Percentiles rank a stretch among this genome's conserved stretches.
These are phyloP conservation scores for Diaporthe caulivora DNA, from an alignment of 2,329 filamentous ascomycete species.

Conservation along the genomic window DNA sequence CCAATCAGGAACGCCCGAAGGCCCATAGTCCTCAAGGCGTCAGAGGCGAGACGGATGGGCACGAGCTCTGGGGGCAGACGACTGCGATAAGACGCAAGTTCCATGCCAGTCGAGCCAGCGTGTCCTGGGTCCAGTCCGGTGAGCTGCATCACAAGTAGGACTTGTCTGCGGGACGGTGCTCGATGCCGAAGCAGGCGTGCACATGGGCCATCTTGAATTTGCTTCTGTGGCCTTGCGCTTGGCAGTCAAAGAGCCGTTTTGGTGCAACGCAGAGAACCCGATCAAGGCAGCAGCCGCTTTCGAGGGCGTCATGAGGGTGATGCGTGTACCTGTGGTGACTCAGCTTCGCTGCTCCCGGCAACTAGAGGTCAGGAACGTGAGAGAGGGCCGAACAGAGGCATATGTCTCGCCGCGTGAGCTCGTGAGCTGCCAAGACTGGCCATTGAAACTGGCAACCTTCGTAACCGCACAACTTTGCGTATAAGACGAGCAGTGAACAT, in stretches of 20 bases:
- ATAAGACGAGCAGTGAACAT: background rate
- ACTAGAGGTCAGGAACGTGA: background rate
- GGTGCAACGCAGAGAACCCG: background rate
- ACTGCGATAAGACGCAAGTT: background rate
- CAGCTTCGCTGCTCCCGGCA: constrained; percentile 7
- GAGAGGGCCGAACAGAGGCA: background rate
- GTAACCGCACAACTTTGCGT: constrained; percentile 1
- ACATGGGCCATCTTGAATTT: background rate
- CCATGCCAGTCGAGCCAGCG: background rate
- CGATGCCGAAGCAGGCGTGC: background rate
- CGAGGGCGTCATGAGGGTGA: background rate
- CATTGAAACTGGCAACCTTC: background rate
- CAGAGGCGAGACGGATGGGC: background rate
- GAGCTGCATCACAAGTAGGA: background rate
- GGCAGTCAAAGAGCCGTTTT: background rate
- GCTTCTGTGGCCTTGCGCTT: background rate
- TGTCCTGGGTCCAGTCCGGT: background rate
- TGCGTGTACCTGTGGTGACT: constrained; percentile 12
- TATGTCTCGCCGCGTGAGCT: background rate
- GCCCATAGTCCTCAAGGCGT: background rate
- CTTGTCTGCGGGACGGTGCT: constrained; percentile 12
- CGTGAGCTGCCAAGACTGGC: background rate
- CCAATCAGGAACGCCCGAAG: background rate
- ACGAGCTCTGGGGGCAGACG: background rate
- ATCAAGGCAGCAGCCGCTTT: constrained; percentile 14